phyloP scores from a whole-genome alignment of 192 early-diverging fungal species.

The Linnemannia schmuckeri region DNA sequence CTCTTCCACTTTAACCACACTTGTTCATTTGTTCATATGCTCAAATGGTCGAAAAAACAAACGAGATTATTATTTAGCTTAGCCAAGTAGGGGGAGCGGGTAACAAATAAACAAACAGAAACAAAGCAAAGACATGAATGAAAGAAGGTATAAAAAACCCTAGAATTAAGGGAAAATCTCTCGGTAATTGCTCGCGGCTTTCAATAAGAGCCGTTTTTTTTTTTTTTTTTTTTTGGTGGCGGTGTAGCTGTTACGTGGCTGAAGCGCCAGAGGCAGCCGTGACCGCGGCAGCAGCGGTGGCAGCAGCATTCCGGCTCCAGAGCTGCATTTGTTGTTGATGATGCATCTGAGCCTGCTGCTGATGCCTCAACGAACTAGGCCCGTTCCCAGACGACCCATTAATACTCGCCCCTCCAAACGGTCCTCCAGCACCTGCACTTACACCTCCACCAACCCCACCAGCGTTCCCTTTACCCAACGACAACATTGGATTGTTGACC shows the following conservation, averaged over 20 bases:
- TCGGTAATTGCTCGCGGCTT: neutral
- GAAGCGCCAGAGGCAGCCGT: neutral
- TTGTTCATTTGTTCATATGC: too few relatives aligned
- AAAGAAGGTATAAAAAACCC: neutral
- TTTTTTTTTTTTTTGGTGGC: neutral
- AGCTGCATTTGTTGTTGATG: constrained; percentile 56
- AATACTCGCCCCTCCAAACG: constrained; percentile 41
- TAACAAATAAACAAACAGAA: constrained; percentile 1
- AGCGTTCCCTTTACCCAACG: constrained; percentile 36
- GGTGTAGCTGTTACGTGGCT: neutral
- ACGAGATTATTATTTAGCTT: neutral
- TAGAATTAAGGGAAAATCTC: neutral
- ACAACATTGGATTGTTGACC: constrained; percentile 41
- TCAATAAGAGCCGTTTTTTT: neutral
- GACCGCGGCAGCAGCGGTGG: neutral
- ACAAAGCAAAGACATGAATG: neutral
- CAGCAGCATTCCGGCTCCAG: constrained; percentile 50
- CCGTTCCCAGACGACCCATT: constrained; percentile 35
- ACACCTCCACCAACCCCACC: constrained; percentile 38
- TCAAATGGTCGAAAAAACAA: too few relatives aligned
- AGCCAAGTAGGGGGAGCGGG: neutral
- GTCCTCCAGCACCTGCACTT: constrained; percentile 46
- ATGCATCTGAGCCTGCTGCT: constrained; percentile 55
- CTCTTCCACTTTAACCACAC: too few relatives aligned
- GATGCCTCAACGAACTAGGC: constrained; percentile 49